Evolutionary conservation across 1,139 yeast species (phyloP), one percentile per base, ranked within the genome.

Genomic region (Debaryomyces udenii): DNA sequence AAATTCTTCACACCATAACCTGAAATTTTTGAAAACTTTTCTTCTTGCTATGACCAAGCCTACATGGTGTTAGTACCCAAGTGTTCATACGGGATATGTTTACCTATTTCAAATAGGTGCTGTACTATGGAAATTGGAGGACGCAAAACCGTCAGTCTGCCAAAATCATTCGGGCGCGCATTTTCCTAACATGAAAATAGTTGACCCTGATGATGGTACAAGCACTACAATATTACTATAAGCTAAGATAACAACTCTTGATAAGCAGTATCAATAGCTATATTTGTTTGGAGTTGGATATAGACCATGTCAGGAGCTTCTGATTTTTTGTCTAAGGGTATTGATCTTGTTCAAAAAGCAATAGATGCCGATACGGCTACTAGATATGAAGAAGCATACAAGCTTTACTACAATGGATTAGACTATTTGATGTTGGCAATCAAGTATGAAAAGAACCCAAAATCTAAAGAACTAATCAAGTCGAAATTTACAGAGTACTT

Each of bases 351-450:
- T 11, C 96, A 90, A 58, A 86, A 86, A 64, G 99, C 99, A 18
- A 90, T 94, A 43, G 96, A 91, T 59, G 91, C 96, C 6, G 99
- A 94, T 61, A 83, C 89, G 17, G 93, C 91, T 23, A 86, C 94
- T 36, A 76, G 86, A 50, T 93, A 91, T 55, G 96, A 89, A 45
- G 98, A 93, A 51, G 99, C 99, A 0, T 93, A 93, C 63, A 87
- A 89, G 46, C 78, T 89, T 37, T 94, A 94, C 66, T 90, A 87
- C 70, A 88, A 87, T 55, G 98, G 98, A 3, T 74, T 94, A 46
- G 99, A 93, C 61, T 94, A 93, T 64, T 74, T 94, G 53, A 90
- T 94, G 96, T 76, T 90, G 53, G 99, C 99, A 3, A 75, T 94
- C 56, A 94, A 94, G 66, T 93, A 94, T 60, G 99, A 94, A 64